Evolutionary conservation across 2,329 filamentous ascomycete genomes (phyloP).

Genomic region (Paramyrothecium sp.): DNA sequence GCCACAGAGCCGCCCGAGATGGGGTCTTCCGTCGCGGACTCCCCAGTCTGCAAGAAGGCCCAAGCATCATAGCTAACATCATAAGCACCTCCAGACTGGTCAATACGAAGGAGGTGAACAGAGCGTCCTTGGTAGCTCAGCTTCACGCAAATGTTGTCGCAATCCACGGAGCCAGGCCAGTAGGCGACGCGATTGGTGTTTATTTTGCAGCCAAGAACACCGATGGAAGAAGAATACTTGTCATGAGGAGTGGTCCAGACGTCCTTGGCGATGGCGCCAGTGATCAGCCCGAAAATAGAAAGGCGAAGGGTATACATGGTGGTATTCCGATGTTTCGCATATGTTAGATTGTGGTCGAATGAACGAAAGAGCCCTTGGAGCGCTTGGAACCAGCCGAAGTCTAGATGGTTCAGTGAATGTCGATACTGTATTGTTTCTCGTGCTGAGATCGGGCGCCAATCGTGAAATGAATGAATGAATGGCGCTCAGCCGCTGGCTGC

Average conservation of each 20-base stretch:
- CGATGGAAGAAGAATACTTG: conserved; percentile 49
- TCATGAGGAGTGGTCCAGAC: conserved; percentile 44
- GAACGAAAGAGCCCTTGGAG: neutral
- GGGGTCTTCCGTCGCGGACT: conserved; percentile 36
- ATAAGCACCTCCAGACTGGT: conserved; percentile 48
- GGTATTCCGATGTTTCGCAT: neutral
- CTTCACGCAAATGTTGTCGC: conserved; percentile 49
- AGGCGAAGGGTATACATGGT: neutral
- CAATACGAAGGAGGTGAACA: conserved; percentile 53
- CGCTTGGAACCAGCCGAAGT: too few relatives aligned
- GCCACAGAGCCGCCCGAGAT: conserved; percentile 38
- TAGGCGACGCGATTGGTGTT: conserved; percentile 55
- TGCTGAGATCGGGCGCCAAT: too few relatives aligned
- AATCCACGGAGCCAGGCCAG: conserved; percentile 47
- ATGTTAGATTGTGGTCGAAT: neutral
- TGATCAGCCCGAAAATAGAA: neutral
- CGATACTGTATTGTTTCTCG: too few relatives aligned
- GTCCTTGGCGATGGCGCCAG: neutral
- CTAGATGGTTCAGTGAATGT: too few relatives aligned
- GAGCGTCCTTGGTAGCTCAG: conserved; percentile 41
- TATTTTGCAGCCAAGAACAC: conserved; percentile 55
- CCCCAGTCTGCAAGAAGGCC: conserved; percentile 47
- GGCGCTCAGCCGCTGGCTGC: neutral
- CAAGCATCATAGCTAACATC: conserved; percentile 56
- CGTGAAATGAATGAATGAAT: neutral